Conservation (phyloP, 192 early-diverging fungal species). For the Backusella mclennaniae region DNA sequence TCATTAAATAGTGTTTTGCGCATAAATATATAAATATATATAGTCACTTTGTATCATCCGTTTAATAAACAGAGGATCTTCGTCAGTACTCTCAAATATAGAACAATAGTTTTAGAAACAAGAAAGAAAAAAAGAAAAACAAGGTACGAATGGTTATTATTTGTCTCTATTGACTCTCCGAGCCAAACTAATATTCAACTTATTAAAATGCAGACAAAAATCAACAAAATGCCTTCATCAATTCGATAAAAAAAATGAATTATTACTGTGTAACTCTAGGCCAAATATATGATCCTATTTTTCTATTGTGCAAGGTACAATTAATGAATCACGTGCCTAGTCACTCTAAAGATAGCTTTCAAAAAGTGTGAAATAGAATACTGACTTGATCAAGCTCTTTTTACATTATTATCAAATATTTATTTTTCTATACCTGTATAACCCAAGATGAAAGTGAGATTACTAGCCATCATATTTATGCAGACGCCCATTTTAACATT, state of each 20-base stretch:
- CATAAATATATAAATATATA: neutral
- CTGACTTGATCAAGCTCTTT: neutral
- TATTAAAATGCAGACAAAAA: neutral
- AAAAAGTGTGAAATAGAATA: neutral
- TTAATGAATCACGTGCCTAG: neutral
- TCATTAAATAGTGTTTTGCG: neutral
- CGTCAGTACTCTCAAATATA: neutral
- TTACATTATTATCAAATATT: neutral
- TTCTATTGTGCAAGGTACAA: neutral
- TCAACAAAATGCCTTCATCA: neutral
- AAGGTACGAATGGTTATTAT: neutral
- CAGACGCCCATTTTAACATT: neutral
- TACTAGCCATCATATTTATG: neutral
- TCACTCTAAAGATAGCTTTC: neutral
- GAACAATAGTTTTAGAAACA: neutral
- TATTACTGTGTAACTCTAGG: neutral
- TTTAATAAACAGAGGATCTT: neutral
- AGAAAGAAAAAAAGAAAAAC: neutral
- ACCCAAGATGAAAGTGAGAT: neutral
- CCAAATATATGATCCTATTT: neutral
- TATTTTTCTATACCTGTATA: constrained; percentile 7
- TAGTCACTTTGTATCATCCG: neutral
- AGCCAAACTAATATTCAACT: neutral
- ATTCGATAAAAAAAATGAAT: neutral
- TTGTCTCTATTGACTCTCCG: neutral